Percentiles rank a stretch among this genome's conserved stretches.
phyloP scores from a whole-genome alignment of 352 stramenopile genomes.

The Aphanomyces invadans region DNA sequence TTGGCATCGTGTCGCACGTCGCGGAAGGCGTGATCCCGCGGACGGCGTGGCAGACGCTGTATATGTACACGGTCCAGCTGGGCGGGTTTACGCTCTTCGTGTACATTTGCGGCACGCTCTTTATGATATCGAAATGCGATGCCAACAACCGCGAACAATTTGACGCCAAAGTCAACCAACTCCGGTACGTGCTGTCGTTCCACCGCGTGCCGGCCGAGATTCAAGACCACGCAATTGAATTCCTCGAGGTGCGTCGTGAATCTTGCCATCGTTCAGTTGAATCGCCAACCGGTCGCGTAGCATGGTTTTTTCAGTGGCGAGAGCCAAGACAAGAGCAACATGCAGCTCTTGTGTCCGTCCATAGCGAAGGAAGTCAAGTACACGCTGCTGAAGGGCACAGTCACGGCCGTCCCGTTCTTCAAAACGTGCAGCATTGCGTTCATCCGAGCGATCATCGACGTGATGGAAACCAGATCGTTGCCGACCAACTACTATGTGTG shows the following conservation, averaged over 20 bases:
- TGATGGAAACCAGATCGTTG: conserved; percentile 1
- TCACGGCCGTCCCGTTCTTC: conserved; percentile 13
- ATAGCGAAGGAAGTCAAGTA: conserved; percentile 10
- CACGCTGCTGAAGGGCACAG: background rate
- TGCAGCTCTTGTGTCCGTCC: conserved; percentile 11
- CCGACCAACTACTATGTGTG: conserved; percentile 6
- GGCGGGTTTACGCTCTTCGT: conserved; percentile 59
- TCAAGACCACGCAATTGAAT: conserved; percentile 1
- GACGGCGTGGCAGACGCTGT: conserved; percentile 40
- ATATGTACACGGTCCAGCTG: conserved; percentile 47
- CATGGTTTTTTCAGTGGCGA: background rate
- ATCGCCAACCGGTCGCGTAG: background rate
- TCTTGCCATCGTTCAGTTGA: no score
- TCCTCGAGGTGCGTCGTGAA: background rate
- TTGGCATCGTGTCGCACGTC: conserved; percentile 45
- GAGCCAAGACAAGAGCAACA: background rate
- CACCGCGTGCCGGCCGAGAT: conserved; percentile 3
- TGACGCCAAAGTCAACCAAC: conserved; percentile 10
- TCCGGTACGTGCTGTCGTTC: conserved; percentile 12
- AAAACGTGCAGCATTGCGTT: background rate
- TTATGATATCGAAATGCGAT: conserved; percentile 64
- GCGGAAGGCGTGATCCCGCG: conserved; percentile 55
- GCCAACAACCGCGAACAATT: conserved; percentile 41
- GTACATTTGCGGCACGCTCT: conserved; percentile 59
- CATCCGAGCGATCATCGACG: conserved; percentile 6